Base-by-base conservation (phyloP, 495 filamentous ascomycete genomes). In the Alectoria sarmentosa region DNA sequence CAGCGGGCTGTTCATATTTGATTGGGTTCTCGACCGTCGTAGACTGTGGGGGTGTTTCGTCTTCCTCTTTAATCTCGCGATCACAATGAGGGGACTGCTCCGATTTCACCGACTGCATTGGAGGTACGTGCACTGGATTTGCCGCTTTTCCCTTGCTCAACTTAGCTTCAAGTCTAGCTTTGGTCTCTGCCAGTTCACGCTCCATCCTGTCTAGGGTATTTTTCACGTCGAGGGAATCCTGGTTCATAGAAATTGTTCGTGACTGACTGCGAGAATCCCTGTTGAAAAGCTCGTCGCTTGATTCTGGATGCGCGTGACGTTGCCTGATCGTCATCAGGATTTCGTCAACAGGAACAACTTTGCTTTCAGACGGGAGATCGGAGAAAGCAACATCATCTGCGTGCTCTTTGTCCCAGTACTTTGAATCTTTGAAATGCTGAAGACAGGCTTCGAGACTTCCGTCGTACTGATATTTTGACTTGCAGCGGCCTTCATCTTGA, bases 401-500 rank as follows among this genome's bases (percentile, higher is more conserved):
- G 19, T 58, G 63, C 34, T 69, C 67, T 46, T 69, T 69, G 54
- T 55, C 30, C 52, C 52, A 55, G 30, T 55, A 34, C 52, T 55
- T 55, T 34, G 52, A 34, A 7, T 55, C 52, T 55, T 34, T 55
- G 17, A 36, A 21, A 10, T 55, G 14, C 52, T 32, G 7, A 55
- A 55, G 52, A 15, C 1, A 55, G 30, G 28, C 15, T 30, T 54
- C 28, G 49, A 19, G 28, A 32, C 28, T 19, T 54, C 13, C 28
- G 10, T 55, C 52, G 52, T 34, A 34, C 11, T 64, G 65, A 46
- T 62, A 66, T 6, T 61, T 60, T 37, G 63, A 62, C 23, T 49
- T 58, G 44, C 65, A 70, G 19, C 54, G 38, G 32, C 68, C 70
- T n/a, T 69, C 28, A 37, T 64, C 54, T 38, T 68, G 66, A 17